These are phyloP conservation scores for Galerina sulciceps DNA, from an alignment of 768 basidiomycete genomes.

Conservation along the genomic window DNA sequence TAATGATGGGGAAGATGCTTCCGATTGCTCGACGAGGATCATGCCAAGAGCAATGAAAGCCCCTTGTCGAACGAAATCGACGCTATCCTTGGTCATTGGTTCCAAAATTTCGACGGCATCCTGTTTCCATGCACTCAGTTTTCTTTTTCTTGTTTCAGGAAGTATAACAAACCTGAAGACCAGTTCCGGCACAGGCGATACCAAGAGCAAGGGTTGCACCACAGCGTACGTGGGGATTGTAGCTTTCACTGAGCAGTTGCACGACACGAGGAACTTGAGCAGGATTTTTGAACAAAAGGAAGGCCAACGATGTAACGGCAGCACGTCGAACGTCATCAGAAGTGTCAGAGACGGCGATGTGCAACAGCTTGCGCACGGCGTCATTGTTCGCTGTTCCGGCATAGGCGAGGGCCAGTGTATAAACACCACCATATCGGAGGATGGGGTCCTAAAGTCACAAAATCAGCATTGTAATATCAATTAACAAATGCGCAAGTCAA, in stretches of 20 bases:
- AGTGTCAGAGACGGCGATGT: conserved; percentile 97
- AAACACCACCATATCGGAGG: conserved; percentile 96
- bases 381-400: conserved; percentile 95
- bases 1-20: conserved; percentile 83
- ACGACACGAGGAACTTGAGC: conserved; percentile 96
- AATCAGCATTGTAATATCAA: neutral
- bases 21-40: conserved; percentile 96
- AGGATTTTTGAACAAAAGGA: conserved; percentile 96
- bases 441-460: conserved; percentile 78
- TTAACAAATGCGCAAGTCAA: conserved; percentile 30
- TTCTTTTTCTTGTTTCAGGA: too few relatives aligned
- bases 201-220: conserved; percentile 96
- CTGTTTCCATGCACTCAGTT: conserved; percentile 36
- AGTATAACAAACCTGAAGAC: conserved; percentile 69
- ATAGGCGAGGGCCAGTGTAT: conserved; percentile 94
- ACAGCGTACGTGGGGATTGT: conserved; percentile 98
- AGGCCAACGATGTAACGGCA: conserved; percentile 94
- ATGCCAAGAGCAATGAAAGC: conserved; percentile 95
- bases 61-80: conserved; percentile 98
- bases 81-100: conserved; percentile 97
- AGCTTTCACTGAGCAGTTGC: conserved; percentile 95
- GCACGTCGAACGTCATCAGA: conserved; percentile 97
- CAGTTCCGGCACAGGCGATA: conserved; percentile 97
- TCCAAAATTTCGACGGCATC: conserved; percentile 97
- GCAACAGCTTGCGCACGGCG: conserved; percentile 88